Base-by-base conservation (phyloP, 2,329 filamentous ascomycete genomes). In the Pseudogymnoascus sp. region DNA sequence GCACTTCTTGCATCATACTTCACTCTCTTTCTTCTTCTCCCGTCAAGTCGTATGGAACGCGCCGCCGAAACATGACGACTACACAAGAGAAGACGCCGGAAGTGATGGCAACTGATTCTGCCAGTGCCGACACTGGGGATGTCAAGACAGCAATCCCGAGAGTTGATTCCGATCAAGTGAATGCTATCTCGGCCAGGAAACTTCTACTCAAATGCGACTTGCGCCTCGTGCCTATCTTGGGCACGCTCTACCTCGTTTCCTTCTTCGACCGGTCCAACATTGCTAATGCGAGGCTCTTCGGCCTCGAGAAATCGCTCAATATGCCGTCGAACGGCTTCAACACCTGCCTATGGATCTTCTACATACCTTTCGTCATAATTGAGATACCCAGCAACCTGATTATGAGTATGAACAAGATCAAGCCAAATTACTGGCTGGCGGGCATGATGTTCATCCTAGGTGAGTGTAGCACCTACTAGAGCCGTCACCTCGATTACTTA, bases 211-310 rank as follows among this genome's bases (percentile, higher is more conserved):
- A 67, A 38, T 59, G 65, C 55, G 67, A 69, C 60, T 21, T 68
- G 12, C 65, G 62, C 19, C 43, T 69, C 7, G 58, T 86, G 49
- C 84, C 83, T 1, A 81, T 85, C 71, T 78, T 86, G 66, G 80
- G 82, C 4, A 69, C 86, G 0, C 77, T 87, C 16, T 86, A 85
- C 65, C 73, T 86, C 6, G 74, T 81, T 29, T 80, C 78, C 63
- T 82, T 81, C 68, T 70, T 82, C 37, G 79, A 81, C 64, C 73
- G 78, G 38, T 80, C 78, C n/a, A 82, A 82, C 66, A 79, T 81
- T 61, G 79, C 78, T 16, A 77, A 77, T 67, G 75, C 75, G 38
- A 74, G 73, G 63, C 72, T 77, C 16, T 69, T 69, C 38, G 72
- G 72, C n/a, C 65, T 77, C 26, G 70, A 74, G 62, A 63, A 70